phyloP scores from a whole-genome alignment of 2,329 filamentous ascomycete species.

The Diaporthe sp. region DNA sequence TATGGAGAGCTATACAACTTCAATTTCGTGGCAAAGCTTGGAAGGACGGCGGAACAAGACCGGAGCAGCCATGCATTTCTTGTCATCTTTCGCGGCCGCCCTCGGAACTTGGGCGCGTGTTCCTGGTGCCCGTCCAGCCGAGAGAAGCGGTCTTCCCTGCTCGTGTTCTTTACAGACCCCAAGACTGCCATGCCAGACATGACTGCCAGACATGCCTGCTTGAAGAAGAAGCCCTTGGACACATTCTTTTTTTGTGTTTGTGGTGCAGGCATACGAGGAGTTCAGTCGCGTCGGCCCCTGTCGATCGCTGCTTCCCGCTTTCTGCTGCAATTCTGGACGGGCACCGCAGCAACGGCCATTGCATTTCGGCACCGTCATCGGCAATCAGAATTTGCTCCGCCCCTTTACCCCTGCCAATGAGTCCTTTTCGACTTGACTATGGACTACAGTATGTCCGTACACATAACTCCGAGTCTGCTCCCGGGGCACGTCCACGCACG shows the following conservation, averaged over 20 bases:
- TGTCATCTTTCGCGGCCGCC: slow-evolving; percentile 1
- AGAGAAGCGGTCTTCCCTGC: slow-evolving; percentile 4
- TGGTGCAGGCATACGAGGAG: background rate
- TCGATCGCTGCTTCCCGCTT: slow-evolving; percentile 23
- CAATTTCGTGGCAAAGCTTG: slow-evolving; percentile 25
- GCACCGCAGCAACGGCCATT: background rate
- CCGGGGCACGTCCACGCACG: background rate
- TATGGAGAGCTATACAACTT: slow-evolving; percentile 22
- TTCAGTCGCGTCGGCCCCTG: slow-evolving; percentile 17
- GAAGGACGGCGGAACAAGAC: slow-evolving; percentile 12
- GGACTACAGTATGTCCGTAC: background rate
- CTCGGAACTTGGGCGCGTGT: slow-evolving; percentile 23
- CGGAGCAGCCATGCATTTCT: background rate
- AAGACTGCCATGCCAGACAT: background rate
- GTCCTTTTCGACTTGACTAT: background rate
- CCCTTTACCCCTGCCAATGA: slow-evolving; percentile 4
- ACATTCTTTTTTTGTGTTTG: background rate
- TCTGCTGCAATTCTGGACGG: background rate
- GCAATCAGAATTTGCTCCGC: slow-evolving; percentile 29
- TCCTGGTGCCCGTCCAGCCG: background rate
- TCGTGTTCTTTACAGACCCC: background rate
- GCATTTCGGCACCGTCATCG: slow-evolving; percentile 26
- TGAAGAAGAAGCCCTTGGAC: background rate
- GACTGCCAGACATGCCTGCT: too few species aligned
- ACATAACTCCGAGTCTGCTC: background rate